phyloP scores from a whole-genome alignment of 1,139 yeast species.

The Saccharomyces hybrid region DNA sequence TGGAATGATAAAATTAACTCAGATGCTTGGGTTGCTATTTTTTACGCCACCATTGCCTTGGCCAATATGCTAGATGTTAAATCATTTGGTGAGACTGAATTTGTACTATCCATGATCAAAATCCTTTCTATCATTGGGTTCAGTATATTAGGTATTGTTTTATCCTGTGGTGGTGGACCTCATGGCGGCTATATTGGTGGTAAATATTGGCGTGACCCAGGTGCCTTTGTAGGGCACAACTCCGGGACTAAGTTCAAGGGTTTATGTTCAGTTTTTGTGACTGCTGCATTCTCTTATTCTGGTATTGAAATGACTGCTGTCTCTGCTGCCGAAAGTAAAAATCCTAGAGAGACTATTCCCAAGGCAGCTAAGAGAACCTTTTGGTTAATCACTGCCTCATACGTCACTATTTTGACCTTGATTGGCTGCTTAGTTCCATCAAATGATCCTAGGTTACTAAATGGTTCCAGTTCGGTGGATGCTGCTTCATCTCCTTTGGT shows the following conservation, averaged over 20 bases:
- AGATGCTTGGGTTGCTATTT: slow-evolving; percentile 61
- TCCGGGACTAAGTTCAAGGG: slow-evolving; percentile 45
- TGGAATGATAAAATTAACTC: slow-evolving; percentile 54
- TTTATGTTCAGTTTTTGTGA: slow-evolving; percentile 43
- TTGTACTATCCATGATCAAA: slow-evolving; percentile 51
- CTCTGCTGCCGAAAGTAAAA: slow-evolving; percentile 79
- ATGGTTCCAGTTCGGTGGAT: slow-evolving; percentile 41
- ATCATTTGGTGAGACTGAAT: slow-evolving; percentile 69
- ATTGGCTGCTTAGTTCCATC: slow-evolving; percentile 67
- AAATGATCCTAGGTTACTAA: slow-evolving; percentile 44
- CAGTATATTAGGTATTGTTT: slow-evolving; percentile 60
- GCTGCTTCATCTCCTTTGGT: slow-evolving; percentile 50
- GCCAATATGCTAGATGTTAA: slow-evolving; percentile 52
- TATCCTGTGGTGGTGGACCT: slow-evolving; percentile 65
- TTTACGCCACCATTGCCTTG: slow-evolving; percentile 48
- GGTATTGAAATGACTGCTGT: slow-evolving; percentile 75
- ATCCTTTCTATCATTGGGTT: slow-evolving; percentile 59
- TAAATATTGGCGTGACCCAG: slow-evolving; percentile 55
- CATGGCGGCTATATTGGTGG: slow-evolving; percentile 55
- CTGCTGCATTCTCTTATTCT: slow-evolving; percentile 48
- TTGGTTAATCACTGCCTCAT: slow-evolving; percentile 66
- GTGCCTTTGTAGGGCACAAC: slow-evolving; percentile 52
- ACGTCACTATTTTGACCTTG: slow-evolving; percentile 51
- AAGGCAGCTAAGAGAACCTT: slow-evolving; percentile 69
- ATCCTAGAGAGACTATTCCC: slow-evolving; percentile 67